Evolutionary conservation across 345 rosid genomes (phyloP), one percentile per base, ranked within the genome.

Genomic region (Litchi chinensis): DNA sequence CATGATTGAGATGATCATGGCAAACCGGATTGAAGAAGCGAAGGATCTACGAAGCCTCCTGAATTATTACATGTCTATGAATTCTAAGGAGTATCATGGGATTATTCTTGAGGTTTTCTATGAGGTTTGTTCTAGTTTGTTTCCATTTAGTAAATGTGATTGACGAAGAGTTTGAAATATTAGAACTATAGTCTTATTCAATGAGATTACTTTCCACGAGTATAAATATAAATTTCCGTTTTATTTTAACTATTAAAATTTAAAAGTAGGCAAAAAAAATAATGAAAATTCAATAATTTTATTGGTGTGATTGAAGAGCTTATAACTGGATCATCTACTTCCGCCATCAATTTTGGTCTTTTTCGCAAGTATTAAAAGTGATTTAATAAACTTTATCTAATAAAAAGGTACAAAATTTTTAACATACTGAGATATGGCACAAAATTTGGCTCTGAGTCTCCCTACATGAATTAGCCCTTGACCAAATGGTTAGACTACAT

Each of bases 51-150:
- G 98, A 59, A 85, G 86, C 66, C 92, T 95, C 46, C 83, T 95
- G 87, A 92, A 91, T 68, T 95, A 91, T 85, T 95, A 95, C 73
- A 43, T 95, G 71, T 89, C 96, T 0, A 89, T 92, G 93, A 95
- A 95, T 71, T 84, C 91, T 57, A 81, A 84, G n/a, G 97, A 88
- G 48, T 84, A 86, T 71, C 91, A 86, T 46, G 85, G 84, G 72
- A 77, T 81, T 40, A 93, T 95, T 75, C 92, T 95, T 10, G 92
- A 89, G 82, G 90, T 87, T 77, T 95, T 93, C 75, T 90, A 93
- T 54, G 91, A 92, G 86, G 98, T 93, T 79, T 93, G 99, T 83
- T 57, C 90, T 56, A 77, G 78, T 77, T 79, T 95, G 84, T 93
- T 95, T 79, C 83, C 85, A 56, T 41, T 73, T 76, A 88, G 89